A percentile compares a stretch with the other conserved stretches of the same genome.
These are phyloP conservation scores for Glebionis coronaria DNA, from an alignment of 129 eudicot genomes.

Conservation along the genomic window DNA sequence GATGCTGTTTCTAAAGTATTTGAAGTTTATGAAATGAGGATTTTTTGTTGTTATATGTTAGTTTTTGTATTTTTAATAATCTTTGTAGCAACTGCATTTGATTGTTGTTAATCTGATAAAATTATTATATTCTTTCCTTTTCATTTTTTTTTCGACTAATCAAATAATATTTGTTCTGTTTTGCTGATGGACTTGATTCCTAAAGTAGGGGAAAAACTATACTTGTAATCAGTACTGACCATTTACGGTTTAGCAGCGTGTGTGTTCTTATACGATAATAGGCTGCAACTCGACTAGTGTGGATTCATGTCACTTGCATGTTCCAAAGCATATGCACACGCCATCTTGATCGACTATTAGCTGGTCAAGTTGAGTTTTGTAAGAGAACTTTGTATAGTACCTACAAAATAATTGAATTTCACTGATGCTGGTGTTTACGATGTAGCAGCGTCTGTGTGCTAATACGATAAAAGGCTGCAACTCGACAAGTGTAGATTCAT, in stretches of 20 bases:
- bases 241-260: neutral
- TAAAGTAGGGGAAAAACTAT: neutral
- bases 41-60: constrained; percentile 8
- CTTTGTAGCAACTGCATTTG: constrained; percentile 7
- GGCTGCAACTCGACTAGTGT: too few species aligned
- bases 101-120: constrained; percentile 5
- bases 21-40: constrained; percentile 14
- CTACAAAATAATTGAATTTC: neutral
- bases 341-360: too few species aligned
- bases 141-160: neutral
- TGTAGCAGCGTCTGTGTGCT: too few species aligned
- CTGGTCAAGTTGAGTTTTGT: too few species aligned
- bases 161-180: neutral
- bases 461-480: neutral
- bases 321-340: neutral
- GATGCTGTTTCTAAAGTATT: constrained; percentile 17
- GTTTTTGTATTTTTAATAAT: neutral
- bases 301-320: too few species aligned
- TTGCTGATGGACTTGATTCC: neutral
- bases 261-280: neutral
- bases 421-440: neutral
- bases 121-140: neutral
- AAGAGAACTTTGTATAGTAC: neutral
- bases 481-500: neutral
- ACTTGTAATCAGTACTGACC: neutral